A percentile compares a stretch with the other conserved stretches of the same genome.
These are phyloP conservation scores for Yarrowia osloensis DNA, from an alignment of 805 yeast genomes.

Conservation along the genomic window DNA sequence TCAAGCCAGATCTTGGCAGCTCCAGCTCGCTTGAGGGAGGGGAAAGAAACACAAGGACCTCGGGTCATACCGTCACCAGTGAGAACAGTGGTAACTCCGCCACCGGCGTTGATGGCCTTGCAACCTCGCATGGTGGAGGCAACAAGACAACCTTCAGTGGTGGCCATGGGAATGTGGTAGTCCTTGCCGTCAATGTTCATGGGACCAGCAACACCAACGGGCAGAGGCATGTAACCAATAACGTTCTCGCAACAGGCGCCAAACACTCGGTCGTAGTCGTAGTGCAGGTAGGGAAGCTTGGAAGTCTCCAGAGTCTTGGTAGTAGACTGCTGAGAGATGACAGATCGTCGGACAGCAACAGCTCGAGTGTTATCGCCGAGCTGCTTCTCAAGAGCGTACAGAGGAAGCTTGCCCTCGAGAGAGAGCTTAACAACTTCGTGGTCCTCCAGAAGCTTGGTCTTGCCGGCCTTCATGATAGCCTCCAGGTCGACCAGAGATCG, in stretches of 20 bases:
- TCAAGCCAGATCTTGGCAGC: constrained; percentile 94
- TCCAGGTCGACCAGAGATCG: constrained; percentile 60
- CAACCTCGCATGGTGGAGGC: constrained; percentile 99
- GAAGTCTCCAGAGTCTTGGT: constrained; percentile 75
- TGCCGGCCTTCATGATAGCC: constrained; percentile 67
- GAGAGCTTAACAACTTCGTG: constrained; percentile 75
- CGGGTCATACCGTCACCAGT: constrained; percentile 99
- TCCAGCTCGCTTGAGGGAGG: constrained; percentile 82
- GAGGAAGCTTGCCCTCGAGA: constrained; percentile 74
- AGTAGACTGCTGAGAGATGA: constrained; percentile 80
- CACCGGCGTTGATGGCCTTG: constrained; percentile 95
- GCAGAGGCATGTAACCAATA: constrained; percentile 93
- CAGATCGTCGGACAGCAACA: constrained; percentile 86
- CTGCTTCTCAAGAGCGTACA: constrained; percentile 93
- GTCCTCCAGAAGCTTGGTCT: constrained; percentile 63
- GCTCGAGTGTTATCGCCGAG: constrained; percentile 88
- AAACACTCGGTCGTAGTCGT: constrained; percentile 92
- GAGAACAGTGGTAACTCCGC: constrained; percentile 89
- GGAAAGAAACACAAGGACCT: constrained; percentile 96
- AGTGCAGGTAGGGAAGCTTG: constrained; percentile 74
- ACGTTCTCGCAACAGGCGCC: constrained; percentile 99
- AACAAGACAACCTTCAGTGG: constrained; percentile 97
- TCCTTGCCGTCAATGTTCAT: constrained; percentile 84
- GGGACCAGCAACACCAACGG: constrained; percentile 98
- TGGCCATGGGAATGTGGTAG: constrained; percentile 96